Evolutionary conservation across 2,329 filamentous ascomycete species (phyloP), one percentile per base, ranked within the genome.

Genomic region (Ophiosphaerella korrae): DNA sequence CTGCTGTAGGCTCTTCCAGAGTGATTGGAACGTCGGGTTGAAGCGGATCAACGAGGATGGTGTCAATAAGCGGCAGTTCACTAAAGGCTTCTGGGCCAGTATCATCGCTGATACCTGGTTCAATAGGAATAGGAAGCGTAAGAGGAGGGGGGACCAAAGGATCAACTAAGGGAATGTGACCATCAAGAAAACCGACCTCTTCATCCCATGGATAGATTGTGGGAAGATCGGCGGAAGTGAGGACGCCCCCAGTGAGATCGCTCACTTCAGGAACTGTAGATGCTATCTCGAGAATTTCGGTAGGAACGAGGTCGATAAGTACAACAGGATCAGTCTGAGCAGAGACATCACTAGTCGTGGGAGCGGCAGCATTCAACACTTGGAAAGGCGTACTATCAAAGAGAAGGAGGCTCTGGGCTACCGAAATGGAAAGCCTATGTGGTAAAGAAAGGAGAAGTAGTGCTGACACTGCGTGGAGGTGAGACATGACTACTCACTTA

Each of bases 401-500:
- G 34, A 23, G 13, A 43, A 38, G 50, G 33, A 57, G 8, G 11
- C 29, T 31, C 33, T 58, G 55, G 26, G 55, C 55, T 5, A 57
- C 35, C 14, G 55, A 51, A 26, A 52, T 32, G 18, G 45, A 48
- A 21, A 57, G 45, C 9, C 31, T 39, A 23, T 43, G 14, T 16
- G 57, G 57, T 34, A 60, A 53, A 35, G 57, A 58, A 35, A 55
- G 41, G 37, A 62, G 43, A 5, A 62, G 57, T 44, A 62, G 57
- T 51, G 46, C 52, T 3, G 51, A 46, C 11, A 55, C 57, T 46
- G 52, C 50, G 13, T 49, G 42, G 32, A 52, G 43, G 45, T 48
- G 53, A 52, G 57, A 53, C 58, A 62, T 62, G 11, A 36, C 55
- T 62, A 54, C 50, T 50, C 52, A 46, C 52, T 50, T 52, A 53